phyloP scores from a whole-genome alignment of 345 rosid species.

The Camelina hispida region DNA sequence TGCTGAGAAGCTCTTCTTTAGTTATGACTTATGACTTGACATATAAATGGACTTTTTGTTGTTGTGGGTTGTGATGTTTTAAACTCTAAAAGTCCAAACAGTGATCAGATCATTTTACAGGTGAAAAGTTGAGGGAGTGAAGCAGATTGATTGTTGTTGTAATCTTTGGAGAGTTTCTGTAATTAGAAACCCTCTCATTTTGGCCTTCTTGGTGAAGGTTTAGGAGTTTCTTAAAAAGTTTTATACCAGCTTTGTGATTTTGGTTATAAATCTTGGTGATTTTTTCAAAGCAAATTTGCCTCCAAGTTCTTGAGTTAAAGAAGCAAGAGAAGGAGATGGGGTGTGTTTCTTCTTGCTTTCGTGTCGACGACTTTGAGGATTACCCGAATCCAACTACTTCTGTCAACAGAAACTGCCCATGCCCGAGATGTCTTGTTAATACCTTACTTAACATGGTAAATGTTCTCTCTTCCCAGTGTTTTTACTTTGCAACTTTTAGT shows the following conservation, averaged over 20 bases:
- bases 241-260: slow-evolving; percentile 14
- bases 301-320: slow-evolving; percentile 25
- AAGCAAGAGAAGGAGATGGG: slow-evolving; percentile 62
- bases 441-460: slow-evolving; percentile 73
- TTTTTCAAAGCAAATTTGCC: slow-evolving; percentile 23
- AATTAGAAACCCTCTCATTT: slow-evolving; percentile 25
- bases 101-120: slow-evolving; percentile 43
- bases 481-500: not conserved
- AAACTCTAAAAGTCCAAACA: not conserved
- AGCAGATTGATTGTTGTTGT: slow-evolving; percentile 25
- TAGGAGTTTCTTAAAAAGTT: slow-evolving; percentile 3
- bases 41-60: too few species aligned
- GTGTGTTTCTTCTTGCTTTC: slow-evolving; percentile 83
- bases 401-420: slow-evolving; percentile 24
- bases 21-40: too few species aligned
- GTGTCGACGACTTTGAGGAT: slow-evolving; percentile 63
- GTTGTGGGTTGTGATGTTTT: not conserved
- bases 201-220: slow-evolving; percentile 12
- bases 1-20: not conserved
- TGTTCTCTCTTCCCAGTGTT: slow-evolving; percentile 21
- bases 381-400: slow-evolving; percentile 64
- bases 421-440: slow-evolving; percentile 74
- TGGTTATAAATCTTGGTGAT: not conserved
- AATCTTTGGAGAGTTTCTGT: slow-evolving; percentile 32
- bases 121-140: slow-evolving; percentile 32